Percentiles rank a stretch among this genome's conserved stretches.
Conservation (phyloP, 106 monocot species). For the Xerophyta viscosa region DNA sequence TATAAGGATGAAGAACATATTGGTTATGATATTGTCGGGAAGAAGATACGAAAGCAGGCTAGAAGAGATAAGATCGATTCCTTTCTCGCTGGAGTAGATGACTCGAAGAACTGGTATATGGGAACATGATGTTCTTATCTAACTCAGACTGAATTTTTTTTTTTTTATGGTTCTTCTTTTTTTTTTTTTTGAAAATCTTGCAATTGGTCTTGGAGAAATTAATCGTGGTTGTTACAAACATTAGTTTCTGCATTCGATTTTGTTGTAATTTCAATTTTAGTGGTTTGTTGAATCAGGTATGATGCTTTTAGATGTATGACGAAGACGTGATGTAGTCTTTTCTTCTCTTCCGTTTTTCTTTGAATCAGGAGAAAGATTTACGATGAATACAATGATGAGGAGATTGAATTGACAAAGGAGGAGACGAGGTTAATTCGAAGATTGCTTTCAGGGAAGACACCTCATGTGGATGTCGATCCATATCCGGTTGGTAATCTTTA, state of each 20-base stretch:
- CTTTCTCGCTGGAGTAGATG: slow-evolving; percentile 71
- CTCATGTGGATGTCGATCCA: slow-evolving; percentile 76
- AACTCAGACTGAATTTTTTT: too few relatives aligned
- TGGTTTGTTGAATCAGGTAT: too few relatives aligned
- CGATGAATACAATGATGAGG: slow-evolving; percentile 98
- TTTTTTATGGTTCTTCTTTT: too few relatives aligned
- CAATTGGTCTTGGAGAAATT: too few relatives aligned
- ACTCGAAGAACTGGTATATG: slow-evolving; percentile 87
- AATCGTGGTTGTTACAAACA: too few relatives aligned
- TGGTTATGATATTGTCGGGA: slow-evolving; percentile 79
- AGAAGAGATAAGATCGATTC: slow-evolving; percentile 77
- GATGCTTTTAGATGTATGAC: too few relatives aligned
- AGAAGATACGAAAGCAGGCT: slow-evolving; percentile 78
- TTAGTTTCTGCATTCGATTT: too few relatives aligned
- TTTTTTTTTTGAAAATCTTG: too few relatives aligned
- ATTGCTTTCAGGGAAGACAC: slow-evolving; percentile 72
- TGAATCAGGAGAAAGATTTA: slow-evolving; percentile 80
- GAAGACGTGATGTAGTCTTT: too few relatives aligned
- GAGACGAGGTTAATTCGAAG: slow-evolving; percentile 58
- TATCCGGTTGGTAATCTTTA: slow-evolving; percentile 61
- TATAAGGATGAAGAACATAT: slow-evolving; percentile 94
- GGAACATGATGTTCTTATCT: too few relatives aligned
- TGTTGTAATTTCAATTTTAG: too few relatives aligned
- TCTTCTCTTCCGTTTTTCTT: background rate
- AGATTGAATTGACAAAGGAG: slow-evolving; percentile 77